Conservation (phyloP, 2,329 filamentous ascomycete species). For the Hypoxylon sp. region DNA sequence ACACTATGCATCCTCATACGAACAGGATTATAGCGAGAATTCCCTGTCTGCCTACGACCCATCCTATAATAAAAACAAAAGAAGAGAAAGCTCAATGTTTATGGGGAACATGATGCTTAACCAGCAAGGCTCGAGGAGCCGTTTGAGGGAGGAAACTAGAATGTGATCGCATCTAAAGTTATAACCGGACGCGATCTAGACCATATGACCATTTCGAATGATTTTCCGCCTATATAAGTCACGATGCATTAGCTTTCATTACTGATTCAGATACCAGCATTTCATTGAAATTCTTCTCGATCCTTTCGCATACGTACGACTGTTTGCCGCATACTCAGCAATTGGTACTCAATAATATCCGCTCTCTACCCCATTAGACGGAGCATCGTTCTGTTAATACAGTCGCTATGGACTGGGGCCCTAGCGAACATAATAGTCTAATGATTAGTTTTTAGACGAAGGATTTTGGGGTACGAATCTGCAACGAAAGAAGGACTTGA, state of each 20-base stretch:
- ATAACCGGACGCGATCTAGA: neutral
- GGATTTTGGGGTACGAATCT: constrained; percentile 5
- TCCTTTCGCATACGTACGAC: constrained; percentile 24
- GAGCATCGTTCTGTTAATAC: constrained; percentile 31
- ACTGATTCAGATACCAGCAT: constrained; percentile 28
- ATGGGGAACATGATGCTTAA: constrained; percentile 65
- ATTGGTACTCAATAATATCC: constrained; percentile 26
- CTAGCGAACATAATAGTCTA: constrained; percentile 48
- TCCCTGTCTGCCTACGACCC: constrained; percentile 56
- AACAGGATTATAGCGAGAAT: constrained; percentile 53
- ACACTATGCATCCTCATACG: constrained; percentile 50
- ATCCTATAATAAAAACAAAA: constrained; percentile 60
- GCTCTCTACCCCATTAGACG: constrained; percentile 31
- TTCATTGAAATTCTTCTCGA: constrained; percentile 25
- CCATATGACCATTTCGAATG: constrained; percentile 15
- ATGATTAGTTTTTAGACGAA: constrained; percentile 42
- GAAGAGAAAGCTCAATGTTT: constrained; percentile 74
- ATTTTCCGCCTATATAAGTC: constrained; percentile 28
- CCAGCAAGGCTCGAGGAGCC: constrained; percentile 67
- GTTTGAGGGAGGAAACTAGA: constrained; percentile 69
- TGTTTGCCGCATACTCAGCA: constrained; percentile 23
- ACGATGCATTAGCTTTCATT: constrained; percentile 35
- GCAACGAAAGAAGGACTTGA: neutral
- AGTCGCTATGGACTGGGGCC: constrained; percentile 34
- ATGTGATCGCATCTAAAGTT: constrained; percentile 47